These are phyloP conservation scores for Acer yangbiense DNA, from an alignment of 345 rosid species.

Conservation along the genomic window DNA sequence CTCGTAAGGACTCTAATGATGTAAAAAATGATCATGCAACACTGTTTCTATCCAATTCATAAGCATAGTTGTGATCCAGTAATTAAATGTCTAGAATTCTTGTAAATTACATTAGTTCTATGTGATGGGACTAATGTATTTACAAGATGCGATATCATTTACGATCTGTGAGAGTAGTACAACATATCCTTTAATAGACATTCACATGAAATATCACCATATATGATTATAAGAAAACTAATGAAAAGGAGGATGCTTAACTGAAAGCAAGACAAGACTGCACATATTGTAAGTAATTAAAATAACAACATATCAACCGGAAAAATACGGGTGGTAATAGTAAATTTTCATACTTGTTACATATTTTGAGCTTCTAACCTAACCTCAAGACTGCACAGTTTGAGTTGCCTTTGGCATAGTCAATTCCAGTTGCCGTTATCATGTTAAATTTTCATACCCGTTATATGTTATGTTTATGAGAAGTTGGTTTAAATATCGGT, in stretches of 20 bases:
- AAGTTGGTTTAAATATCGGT: too few relatives aligned
- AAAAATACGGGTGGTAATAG: background rate
- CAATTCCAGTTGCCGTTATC: too few relatives aligned
- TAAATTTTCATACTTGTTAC: too few relatives aligned
- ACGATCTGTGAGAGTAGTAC: background rate
- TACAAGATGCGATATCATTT: conserved; percentile 7
- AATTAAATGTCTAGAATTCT: background rate
- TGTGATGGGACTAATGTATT: background rate
- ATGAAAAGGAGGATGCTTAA: background rate
- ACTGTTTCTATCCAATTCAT: background rate
- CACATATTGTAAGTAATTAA: background rate
- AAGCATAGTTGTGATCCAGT: background rate
- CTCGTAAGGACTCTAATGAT: conserved; percentile 3
- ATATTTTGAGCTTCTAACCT: too few relatives aligned
- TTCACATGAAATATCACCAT: background rate
- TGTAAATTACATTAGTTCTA: background rate
- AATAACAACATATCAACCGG: background rate
- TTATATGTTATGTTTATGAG: too few relatives aligned
- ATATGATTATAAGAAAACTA: background rate
- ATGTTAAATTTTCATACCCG: too few relatives aligned
- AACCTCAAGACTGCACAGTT: too few relatives aligned
- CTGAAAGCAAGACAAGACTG: background rate
- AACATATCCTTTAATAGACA: background rate
- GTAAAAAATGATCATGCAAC: background rate
- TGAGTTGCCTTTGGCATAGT: too few relatives aligned